Evolutionary conservation across 2,329 filamentous ascomycete genomes (phyloP), one percentile per base, ranked within the genome.

Genomic region (Colletotrichum phormii): DNA sequence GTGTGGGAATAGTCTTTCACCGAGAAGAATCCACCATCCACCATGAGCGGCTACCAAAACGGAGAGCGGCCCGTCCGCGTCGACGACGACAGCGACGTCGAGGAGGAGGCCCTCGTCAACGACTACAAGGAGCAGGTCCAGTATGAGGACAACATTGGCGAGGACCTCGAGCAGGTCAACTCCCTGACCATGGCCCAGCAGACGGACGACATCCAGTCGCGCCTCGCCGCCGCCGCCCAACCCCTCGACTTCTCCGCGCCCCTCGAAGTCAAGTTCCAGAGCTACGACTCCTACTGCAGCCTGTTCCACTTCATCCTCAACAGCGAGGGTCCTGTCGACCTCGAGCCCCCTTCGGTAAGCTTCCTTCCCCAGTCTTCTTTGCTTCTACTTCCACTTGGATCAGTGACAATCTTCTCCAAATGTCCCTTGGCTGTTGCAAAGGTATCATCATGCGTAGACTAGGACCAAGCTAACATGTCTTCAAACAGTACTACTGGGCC

Each of bases 231-330:
- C 77, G 97, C 97, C 73, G 97, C 97, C 76, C 96, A 97, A 80
- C 97, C 97, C 64, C 89, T 99, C 77, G 97, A 99, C 83, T 98
- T 97, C 85, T 95, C 97, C 81, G 97, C 97, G 60, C 94, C 95
- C 42, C 90, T 99, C 69, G 97, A 98, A 85, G 94, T 94, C 84
- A 98, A 98, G 87, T 98, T 98, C 87, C 93, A 95, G 84, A 98
- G 95, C 87, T 99, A 99, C 89, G 97, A 99, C 87, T 94, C 95
- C 83, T 99, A 99, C 90, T 99, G 97, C 92, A 98, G 94, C 85
- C 88, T 99, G 79, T 99, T 99, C 88, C 97, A 99, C 88, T 98
- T 95, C 86, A 98, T 99, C 84, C 89, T 99, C 82, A 99, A 99
- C 90, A 98, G 96, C 63, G 97, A 98, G 78, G 97, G 97, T n/a